Evolutionary conservation across 805 yeast genomes (phyloP).

Genomic region (Zygotorulaspora florentina): DNA sequence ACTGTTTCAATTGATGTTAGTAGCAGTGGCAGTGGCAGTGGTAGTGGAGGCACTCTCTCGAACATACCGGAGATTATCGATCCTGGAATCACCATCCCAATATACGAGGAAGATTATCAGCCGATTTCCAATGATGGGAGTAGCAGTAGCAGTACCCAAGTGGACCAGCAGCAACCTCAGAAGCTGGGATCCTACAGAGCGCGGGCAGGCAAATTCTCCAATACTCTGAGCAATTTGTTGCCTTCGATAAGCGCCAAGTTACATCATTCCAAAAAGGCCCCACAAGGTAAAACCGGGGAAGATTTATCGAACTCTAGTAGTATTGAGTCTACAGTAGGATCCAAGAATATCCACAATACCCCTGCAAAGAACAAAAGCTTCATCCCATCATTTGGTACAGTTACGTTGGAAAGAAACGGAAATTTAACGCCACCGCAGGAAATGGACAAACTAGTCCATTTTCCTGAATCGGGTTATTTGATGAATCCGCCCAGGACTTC

Average conservation of each 20-base stretch:
- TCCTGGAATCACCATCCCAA: slow-evolving; percentile 35
- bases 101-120: slow-evolving; percentile 29
- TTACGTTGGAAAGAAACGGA: slow-evolving; percentile 17
- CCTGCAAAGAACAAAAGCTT: slow-evolving; percentile 15
- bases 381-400: slow-evolving; percentile 18
- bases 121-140: slow-evolving; percentile 5
- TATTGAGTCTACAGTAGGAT: slow-evolving; percentile 18
- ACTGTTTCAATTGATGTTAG: background rate
- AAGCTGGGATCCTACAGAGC: slow-evolving; percentile 35
- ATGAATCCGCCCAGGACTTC: slow-evolving; percentile 29
- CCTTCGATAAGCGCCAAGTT: slow-evolving; percentile 37
- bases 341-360: slow-evolving; percentile 10
- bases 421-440: slow-evolving; percentile 31
- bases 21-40: slow-evolving; percentile 5
- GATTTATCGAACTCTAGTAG: slow-evolving; percentile 12
- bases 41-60: slow-evolving; percentile 9
- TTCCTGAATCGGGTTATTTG: slow-evolving; percentile 28
- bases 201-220: slow-evolving; percentile 34
- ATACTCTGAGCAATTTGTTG: slow-evolving; percentile 32
- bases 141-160: slow-evolving; percentile 3
- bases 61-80: slow-evolving; percentile 32
- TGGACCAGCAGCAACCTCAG: slow-evolving; percentile 26
- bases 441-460: slow-evolving; percentile 23
- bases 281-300: slow-evolving; percentile 10
- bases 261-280: slow-evolving; percentile 26